A percentile compares a stretch with the other conserved stretches of the same genome.
phyloP scores from a whole-genome alignment of 2,329 filamentous ascomycete genomes.

The Aaosphaeria arxii region DNA sequence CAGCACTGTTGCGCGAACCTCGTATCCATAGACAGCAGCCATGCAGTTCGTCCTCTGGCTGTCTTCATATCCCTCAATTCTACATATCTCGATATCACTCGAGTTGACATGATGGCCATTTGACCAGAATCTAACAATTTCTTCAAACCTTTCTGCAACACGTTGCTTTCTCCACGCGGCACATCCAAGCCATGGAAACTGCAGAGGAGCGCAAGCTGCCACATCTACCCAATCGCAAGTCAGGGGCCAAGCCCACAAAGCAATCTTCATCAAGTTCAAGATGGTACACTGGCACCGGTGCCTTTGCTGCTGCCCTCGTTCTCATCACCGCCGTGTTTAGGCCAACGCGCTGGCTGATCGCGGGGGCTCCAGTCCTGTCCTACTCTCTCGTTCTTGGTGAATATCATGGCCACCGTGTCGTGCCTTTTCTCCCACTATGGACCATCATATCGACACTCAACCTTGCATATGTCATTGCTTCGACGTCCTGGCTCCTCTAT shows the following conservation, averaged over 20 bases:
- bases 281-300: not conserved
- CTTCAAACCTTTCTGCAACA: no score
- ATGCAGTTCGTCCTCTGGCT: no score
- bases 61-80: no score
- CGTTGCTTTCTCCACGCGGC: no score
- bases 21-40: no score
- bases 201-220: not conserved
- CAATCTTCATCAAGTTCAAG: no score
- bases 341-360: conserved; percentile 39
- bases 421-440: conserved; percentile 48
- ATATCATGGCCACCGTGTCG: conserved; percentile 36
- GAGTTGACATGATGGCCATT: no score
- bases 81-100: no score
- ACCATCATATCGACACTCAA: conserved; percentile 47
- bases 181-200: not conserved
- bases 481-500: conserved; percentile 54
- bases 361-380: conserved; percentile 40
- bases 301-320: not conserved
- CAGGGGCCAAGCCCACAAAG: not conserved
- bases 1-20: no score
- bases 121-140: no score
- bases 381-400: conserved; percentile 36
- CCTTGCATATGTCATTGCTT: conserved; percentile 45
- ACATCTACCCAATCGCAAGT: not conserved
- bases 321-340: conserved; percentile 8